Percentiles rank a stretch among this genome's conserved stretches.
phyloP scores from a whole-genome alignment of 306 rosid species.

The Prunus campanulata region DNA sequence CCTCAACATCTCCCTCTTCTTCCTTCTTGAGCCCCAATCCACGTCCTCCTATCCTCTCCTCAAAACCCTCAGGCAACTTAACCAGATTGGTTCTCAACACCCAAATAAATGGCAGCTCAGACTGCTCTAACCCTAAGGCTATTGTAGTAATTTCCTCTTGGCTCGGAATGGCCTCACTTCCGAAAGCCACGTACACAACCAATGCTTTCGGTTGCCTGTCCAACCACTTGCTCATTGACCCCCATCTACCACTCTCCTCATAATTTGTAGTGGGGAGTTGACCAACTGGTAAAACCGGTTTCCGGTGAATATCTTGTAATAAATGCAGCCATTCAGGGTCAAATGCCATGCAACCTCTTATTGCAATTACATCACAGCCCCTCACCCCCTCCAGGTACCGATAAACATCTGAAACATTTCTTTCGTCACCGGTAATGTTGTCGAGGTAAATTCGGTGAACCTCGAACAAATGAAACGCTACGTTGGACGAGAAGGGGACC shows the following conservation, averaged over 20 bases:
- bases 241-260: slow-evolving; percentile 4
- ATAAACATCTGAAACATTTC: slow-evolving; percentile 4
- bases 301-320: not conserved
- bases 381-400: not conserved
- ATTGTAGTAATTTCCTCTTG: slow-evolving; percentile 37
- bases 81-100: slow-evolving; percentile 19
- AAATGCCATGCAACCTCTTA: slow-evolving; percentile 19
- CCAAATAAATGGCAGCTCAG: slow-evolving; percentile 39
- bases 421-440: not conserved
- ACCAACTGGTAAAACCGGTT: slow-evolving; percentile 9
- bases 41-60: slow-evolving; percentile 26
- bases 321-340: slow-evolving; percentile 13
- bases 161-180: slow-evolving; percentile 43
- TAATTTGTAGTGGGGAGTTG: slow-evolving; percentile 3
- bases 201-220: slow-evolving; percentile 25
- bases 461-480: slow-evolving; percentile 29
- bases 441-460: not conserved
- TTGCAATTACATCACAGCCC: slow-evolving; percentile 5
- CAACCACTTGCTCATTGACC: slow-evolving; percentile 30
- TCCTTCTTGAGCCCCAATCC: slow-evolving; percentile 34
- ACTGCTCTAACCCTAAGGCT: slow-evolving; percentile 45
- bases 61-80: slow-evolving; percentile 46
- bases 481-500: slow-evolving; percentile 30
- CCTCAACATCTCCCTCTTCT: slow-evolving; percentile 59
- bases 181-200: slow-evolving; percentile 53